Percentiles rank a stretch among this genome's conserved stretches.
Evolutionary conservation across 192 early-diverging fungal species (phyloP).

Genomic region (Phlyctochytrium planicorne): DNA sequence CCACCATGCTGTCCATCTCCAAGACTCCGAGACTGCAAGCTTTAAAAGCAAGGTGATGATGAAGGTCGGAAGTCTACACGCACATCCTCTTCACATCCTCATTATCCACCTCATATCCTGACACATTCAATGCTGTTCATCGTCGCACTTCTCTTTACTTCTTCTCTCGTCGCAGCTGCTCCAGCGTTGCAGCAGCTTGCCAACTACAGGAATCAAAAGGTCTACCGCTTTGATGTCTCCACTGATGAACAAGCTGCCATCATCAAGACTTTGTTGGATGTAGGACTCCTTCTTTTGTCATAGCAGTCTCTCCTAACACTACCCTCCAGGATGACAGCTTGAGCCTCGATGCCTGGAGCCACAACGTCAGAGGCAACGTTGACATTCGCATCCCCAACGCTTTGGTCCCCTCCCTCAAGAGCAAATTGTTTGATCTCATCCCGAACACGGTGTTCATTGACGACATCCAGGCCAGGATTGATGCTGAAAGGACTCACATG

Average conservation of each 20-base stretch:
- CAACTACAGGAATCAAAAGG: background rate
- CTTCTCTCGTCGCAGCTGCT: background rate
- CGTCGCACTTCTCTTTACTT: no score
- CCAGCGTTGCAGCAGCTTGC: background rate
- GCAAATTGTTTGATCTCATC: background rate
- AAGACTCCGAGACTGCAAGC: no score
- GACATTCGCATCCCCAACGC: constrained; percentile 2
- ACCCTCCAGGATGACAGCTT: background rate
- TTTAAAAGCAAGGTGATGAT: no score
- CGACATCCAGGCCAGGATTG: constrained; percentile 47
- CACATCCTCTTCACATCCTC: no score
- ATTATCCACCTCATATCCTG: no score
- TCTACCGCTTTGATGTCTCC: background rate
- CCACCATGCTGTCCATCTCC: no score
- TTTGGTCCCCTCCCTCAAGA: background rate
- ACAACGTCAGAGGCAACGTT: background rate
- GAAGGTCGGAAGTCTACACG: no score
- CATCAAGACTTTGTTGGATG: background rate
- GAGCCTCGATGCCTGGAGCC: background rate
- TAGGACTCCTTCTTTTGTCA: background rate
- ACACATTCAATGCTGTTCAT: no score
- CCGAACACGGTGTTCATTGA: constrained; percentile 36
- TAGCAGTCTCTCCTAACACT: background rate
- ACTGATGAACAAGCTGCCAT: background rate
- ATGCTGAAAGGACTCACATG: constrained; percentile 36